phyloP scores from a whole-genome alignment of 768 basidiomycete genomes.

The Tylopilus vinaceipallidus region DNA sequence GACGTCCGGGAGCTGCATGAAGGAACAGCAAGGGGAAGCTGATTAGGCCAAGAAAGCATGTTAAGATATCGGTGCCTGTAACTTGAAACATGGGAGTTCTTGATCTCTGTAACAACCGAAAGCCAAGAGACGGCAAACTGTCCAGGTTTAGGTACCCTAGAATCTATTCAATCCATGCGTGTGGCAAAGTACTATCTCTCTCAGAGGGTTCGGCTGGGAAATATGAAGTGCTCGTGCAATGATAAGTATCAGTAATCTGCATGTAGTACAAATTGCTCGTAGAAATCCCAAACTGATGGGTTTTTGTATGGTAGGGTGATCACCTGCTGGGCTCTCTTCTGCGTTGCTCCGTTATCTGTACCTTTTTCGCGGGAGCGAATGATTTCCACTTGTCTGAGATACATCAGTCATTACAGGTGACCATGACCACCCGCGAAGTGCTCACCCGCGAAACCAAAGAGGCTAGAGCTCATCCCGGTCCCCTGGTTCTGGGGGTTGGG shows the following conservation, averaged over 20 bases:
- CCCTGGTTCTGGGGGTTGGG: constrained; percentile 8
- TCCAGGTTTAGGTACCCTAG: too few species aligned
- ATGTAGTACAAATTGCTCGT: not conserved
- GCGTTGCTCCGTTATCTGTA: constrained; percentile 17
- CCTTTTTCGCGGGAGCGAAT: constrained; percentile 15
- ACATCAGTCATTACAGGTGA: not conserved
- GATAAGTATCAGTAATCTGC: not conserved
- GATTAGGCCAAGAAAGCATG: too few species aligned
- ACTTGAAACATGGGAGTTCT: too few species aligned
- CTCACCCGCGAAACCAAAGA: constrained; percentile 25
- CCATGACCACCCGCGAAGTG: not conserved
- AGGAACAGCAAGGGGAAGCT: too few species aligned
- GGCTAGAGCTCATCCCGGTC: constrained; percentile 11
- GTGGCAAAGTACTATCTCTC: too few species aligned
- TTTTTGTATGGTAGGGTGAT: not conserved
- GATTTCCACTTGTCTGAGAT: constrained; percentile 27
- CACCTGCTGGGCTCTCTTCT: constrained; percentile 7
- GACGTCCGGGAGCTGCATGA: too few species aligned
- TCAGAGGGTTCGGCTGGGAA: too few species aligned
- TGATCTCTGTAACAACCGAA: too few species aligned
- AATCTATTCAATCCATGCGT: too few species aligned
- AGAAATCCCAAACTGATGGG: not conserved
- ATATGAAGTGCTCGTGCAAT: not conserved
- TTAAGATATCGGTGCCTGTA: too few species aligned
- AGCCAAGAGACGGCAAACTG: too few species aligned